Evolutionary conservation across 371 early-diverging fungal species (phyloP).

Genomic region (Rhizopus arrhizus): DNA sequence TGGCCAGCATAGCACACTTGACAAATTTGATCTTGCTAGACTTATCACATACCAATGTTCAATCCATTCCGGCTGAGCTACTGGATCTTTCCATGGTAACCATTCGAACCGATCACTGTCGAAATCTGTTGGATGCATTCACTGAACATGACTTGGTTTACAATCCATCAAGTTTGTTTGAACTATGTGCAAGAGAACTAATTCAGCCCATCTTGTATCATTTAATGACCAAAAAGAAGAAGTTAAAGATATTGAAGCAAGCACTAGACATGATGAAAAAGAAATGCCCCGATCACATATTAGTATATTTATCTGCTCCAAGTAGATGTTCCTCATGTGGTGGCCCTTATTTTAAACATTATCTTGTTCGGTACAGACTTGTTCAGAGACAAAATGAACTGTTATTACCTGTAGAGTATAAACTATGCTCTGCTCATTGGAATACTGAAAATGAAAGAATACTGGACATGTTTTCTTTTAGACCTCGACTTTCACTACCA

Average conservation of each 20-base stretch:
- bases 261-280: background rate
- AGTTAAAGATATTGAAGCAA: constrained; percentile 33
- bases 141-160: constrained; percentile 25
- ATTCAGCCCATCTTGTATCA: constrained; percentile 64
- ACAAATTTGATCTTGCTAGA: constrained; percentile 23
- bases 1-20: constrained; percentile 22
- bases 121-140: constrained; percentile 22
- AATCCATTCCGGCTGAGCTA: constrained; percentile 37
- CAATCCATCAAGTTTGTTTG: constrained; percentile 63
- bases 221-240: constrained; percentile 44
- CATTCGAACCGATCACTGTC: constrained; percentile 32
- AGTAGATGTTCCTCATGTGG: constrained; percentile 82
- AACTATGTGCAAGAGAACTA: constrained; percentile 75
- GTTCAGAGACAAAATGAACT: constrained; percentile 56
- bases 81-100: constrained; percentile 20
- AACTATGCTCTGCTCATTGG: constrained; percentile 82
- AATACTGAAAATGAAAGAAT: constrained; percentile 67
- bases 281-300: constrained; percentile 51
- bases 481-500: constrained; percentile 7
- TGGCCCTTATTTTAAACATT: constrained; percentile 83
- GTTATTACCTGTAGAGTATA: constrained; percentile 70
- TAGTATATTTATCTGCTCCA: constrained; percentile 65
- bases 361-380: constrained; percentile 60
- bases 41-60: constrained; percentile 35
- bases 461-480: constrained; percentile 31